A percentile compares a stretch with the other conserved stretches of the same genome.
These are phyloP conservation scores for Aspergillus nanangensis DNA, from an alignment of 495 filamentous ascomycete genomes.

Conservation along the genomic window DNA sequence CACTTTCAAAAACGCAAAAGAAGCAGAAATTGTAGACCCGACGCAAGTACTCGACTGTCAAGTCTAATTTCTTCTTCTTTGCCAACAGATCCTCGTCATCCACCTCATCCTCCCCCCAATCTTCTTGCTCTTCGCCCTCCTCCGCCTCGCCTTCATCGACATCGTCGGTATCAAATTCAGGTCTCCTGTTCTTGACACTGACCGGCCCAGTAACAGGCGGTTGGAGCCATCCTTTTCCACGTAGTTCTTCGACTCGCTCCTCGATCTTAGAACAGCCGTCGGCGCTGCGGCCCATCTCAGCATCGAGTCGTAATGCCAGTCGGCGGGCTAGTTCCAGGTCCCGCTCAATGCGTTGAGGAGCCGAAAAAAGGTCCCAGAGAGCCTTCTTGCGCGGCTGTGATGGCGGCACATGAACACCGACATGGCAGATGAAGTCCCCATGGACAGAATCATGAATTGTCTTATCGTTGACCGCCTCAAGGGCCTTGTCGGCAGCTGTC, in stretches of 20 bases:
- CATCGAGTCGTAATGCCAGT: constrained; percentile 73
- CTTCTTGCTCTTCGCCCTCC: constrained; percentile 65
- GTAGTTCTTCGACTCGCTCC: constrained; percentile 77
- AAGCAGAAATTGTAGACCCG: constrained; percentile 98
- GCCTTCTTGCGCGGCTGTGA: constrained; percentile 89
- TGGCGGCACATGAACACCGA: constrained; percentile 89
- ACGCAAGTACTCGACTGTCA: constrained; percentile 93
- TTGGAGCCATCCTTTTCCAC: constrained; percentile 67
- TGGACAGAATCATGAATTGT: constrained; percentile 88
- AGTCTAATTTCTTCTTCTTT: constrained; percentile 94
- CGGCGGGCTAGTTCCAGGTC: constrained; percentile 76
- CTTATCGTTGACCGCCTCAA: constrained; percentile 92
- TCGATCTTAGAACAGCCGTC: constrained; percentile 77
- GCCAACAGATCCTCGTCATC: constrained; percentile 85
- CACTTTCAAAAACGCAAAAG: constrained; percentile 98
- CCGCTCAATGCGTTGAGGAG: constrained; percentile 80
- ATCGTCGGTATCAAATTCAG: constrained; percentile 57
- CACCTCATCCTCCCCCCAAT: constrained; percentile 76
- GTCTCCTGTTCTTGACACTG: constrained; percentile 57
- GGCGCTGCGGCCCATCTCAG: constrained; percentile 61
- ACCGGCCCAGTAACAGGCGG: constrained; percentile 55
- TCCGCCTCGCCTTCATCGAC: constrained; percentile 69
- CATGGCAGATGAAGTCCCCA: constrained; percentile 95
- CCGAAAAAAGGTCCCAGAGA: constrained; percentile 91
- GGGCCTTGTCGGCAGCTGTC: constrained; percentile 72